Percentiles rank a stretch among this genome's conserved stretches.
phyloP scores from a whole-genome alignment of 352 stramenopile species.

The Phytopythium vexans region DNA sequence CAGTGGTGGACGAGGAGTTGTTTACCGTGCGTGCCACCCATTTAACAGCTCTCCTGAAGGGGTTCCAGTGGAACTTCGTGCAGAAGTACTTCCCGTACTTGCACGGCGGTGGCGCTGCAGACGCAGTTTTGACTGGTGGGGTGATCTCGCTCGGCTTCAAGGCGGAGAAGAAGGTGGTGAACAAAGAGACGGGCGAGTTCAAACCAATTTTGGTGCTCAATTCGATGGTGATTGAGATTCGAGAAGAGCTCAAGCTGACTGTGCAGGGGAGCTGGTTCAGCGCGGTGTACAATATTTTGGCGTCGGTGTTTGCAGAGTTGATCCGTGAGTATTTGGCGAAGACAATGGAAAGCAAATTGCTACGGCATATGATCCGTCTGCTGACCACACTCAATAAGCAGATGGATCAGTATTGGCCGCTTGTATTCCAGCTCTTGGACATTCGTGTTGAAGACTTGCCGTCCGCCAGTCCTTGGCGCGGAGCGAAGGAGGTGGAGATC shows the following conservation, averaged over 20 bases:
- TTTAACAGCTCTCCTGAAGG: constrained; percentile 73
- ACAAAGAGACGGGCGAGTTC: constrained; percentile 56
- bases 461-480: constrained; percentile 71
- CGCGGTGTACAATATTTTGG: constrained; percentile 79
- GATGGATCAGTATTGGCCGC: constrained; percentile 84
- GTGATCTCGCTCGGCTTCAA: constrained; percentile 82
- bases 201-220: constrained; percentile 74
- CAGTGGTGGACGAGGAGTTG: constrained; percentile 72
- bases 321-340: constrained; percentile 85
- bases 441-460: constrained; percentile 79
- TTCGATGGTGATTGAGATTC: constrained; percentile 83
- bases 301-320: constrained; percentile 65
- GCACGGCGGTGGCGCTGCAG: constrained; percentile 69
- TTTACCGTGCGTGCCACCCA: constrained; percentile 77
- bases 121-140: constrained; percentile 66
- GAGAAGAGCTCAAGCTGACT: constrained; percentile 75
- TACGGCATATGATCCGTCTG: constrained; percentile 81
- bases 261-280: constrained; percentile 87
- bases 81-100: constrained; percentile 87
- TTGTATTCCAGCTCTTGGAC: constrained; percentile 79
- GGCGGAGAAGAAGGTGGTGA: constrained; percentile 64
- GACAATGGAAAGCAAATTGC: constrained; percentile 80
- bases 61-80: constrained; percentile 84
- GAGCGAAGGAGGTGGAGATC: constrained; percentile 69
- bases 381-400: constrained; percentile 79